Evolutionary conservation across 108 stramenopile species (phyloP).

Genomic region (Cylindrotheca fusiformis): DNA sequence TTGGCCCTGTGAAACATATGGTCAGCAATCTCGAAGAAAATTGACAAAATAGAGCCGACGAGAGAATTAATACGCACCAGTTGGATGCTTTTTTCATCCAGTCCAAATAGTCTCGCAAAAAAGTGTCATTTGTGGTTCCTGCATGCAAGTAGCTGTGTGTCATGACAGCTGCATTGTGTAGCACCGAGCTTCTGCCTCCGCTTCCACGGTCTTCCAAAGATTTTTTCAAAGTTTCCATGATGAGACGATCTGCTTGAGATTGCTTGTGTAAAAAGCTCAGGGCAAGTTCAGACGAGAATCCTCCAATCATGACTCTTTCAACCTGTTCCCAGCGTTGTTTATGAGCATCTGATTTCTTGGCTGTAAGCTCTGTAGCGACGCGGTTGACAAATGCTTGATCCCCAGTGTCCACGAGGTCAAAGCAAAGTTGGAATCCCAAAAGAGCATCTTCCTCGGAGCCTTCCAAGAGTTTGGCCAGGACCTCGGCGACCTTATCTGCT

Average conservation of each 20-base stretch:
- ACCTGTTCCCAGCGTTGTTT: constrained; percentile 34
- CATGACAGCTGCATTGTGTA: constrained; percentile 94
- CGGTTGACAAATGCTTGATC: constrained; percentile 90
- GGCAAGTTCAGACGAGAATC: constrained; percentile 83
- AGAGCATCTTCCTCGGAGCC: constrained; percentile 70
- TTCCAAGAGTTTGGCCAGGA: constrained; percentile 63
- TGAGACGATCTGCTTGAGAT: constrained; percentile 72
- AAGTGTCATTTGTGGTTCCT: constrained; percentile 95
- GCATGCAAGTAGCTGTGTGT: constrained; percentile 92
- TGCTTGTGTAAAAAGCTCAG: constrained; percentile 90
- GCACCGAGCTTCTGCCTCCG: constrained; percentile 76
- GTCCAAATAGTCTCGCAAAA: constrained; percentile 96
- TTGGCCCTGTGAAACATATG: constrained; percentile 75
- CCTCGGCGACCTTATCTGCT: constrained; percentile 58
- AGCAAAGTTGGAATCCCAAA: constrained; percentile 94
- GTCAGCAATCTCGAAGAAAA: constrained; percentile 1
- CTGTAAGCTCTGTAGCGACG: constrained; percentile 46
- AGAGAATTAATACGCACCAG: constrained; percentile 72
- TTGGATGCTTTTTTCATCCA: constrained; percentile 99
- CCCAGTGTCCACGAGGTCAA: constrained; percentile 91
- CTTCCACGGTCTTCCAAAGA: constrained; percentile 77
- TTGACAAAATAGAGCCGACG: background rate
- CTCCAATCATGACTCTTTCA: constrained; percentile 64
- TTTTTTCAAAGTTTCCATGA: constrained; percentile 89
- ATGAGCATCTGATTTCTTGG: constrained; percentile 17